A percentile compares a stretch with the other conserved stretches of the same genome.
Conservation (phyloP, 306 rosid species). For the Castanopsis chinensis region DNA sequence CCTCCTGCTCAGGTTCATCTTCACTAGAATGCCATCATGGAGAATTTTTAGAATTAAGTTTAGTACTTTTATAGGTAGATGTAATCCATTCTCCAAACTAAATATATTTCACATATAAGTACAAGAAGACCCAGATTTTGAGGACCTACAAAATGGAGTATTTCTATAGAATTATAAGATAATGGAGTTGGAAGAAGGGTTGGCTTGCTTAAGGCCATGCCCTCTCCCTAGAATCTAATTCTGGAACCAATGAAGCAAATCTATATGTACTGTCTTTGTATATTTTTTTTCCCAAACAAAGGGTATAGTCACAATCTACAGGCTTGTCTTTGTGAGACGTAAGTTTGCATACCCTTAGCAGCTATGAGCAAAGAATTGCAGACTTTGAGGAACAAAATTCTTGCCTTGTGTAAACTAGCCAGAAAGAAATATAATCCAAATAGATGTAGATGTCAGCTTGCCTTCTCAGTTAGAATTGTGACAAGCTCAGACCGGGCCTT, state of each 20-base stretch:
- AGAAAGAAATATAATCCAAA: constrained; percentile 7
- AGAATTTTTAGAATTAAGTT: no score
- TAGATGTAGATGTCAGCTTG: constrained; percentile 33
- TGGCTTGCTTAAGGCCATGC: background rate
- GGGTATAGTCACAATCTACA: no score
- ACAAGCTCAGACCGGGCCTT: constrained; percentile 69
- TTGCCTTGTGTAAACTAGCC: constrained; percentile 7
- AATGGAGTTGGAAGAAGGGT: background rate
- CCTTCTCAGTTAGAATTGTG: constrained; percentile 50
- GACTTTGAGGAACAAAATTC: constrained; percentile 18
- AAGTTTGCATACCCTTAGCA: background rate
- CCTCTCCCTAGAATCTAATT: background rate
- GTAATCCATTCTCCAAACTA: background rate
- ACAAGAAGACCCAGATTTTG: background rate
- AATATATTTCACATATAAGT: background rate
- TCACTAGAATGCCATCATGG: no score
- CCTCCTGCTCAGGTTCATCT: no score
- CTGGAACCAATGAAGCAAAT: background rate
- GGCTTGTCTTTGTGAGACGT: background rate
- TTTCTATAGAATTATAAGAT: background rate
- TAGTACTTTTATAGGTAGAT: no score
- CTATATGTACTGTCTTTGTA: background rate
- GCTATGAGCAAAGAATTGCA: background rate
- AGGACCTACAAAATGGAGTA: background rate
- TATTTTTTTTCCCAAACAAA: background rate